Percentiles rank a stretch among this genome's conserved stretches.
Evolutionary conservation across 495 filamentous ascomycete species (phyloP).

Genomic region (Trichoderma parareesei): DNA sequence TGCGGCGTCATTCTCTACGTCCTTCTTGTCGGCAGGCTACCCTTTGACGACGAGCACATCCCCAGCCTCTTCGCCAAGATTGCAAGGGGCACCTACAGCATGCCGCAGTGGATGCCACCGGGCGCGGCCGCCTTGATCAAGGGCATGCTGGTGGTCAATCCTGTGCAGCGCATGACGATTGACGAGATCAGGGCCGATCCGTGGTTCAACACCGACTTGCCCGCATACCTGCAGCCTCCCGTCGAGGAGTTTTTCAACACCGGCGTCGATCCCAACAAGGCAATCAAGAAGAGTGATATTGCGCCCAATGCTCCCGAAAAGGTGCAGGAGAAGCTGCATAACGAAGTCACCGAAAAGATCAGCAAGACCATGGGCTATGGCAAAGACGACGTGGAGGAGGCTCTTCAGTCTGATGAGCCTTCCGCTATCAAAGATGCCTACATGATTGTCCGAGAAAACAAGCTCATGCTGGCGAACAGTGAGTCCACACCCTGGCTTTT

Average conservation of each 20-base stretch:
- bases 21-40: conserved; percentile 79
- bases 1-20: conserved; percentile 98
- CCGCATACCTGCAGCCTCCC: conserved; percentile 78
- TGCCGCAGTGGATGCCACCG: conserved; percentile 77
- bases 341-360: conserved; percentile 86
- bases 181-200: conserved; percentile 88
- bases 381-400: conserved; percentile 90
- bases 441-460: conserved; percentile 94
- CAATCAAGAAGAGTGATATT: conserved; percentile 72
- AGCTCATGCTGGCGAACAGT: conserved; percentile 94
- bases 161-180: conserved; percentile 86
- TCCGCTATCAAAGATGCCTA: conserved; percentile 99
- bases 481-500: conserved; percentile 23
- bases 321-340: conserved; percentile 81
- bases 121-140: conserved; percentile 81
- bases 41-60: conserved; percentile 92
- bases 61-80: conserved; percentile 37
- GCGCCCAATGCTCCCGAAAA: conserved; percentile 67
- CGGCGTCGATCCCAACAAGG: conserved; percentile 82
- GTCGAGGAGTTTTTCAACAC: conserved; percentile 89
- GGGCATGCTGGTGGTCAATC: conserved; percentile 91
- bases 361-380: conserved; percentile 97
- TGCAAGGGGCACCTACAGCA: conserved; percentile 66
- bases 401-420: conserved; percentile 81
- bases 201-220: conserved; percentile 85